phyloP scores from a whole-genome alignment of 495 filamentous ascomycete genomes.

The Lasiosphaeria hispida region DNA sequence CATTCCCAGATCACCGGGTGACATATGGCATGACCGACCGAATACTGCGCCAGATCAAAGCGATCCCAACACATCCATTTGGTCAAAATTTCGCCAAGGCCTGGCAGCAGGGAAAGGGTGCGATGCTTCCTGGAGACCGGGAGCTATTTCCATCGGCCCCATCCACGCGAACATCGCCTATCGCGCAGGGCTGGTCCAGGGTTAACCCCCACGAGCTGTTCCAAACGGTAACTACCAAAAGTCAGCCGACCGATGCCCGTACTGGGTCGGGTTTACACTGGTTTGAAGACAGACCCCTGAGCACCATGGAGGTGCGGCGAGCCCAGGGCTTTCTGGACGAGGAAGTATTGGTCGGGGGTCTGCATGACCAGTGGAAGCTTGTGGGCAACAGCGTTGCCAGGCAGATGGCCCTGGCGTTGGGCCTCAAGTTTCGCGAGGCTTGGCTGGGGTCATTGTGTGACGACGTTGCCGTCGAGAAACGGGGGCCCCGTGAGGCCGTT shows the following conservation, averaged over 20 bases:
- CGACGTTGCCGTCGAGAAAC: slow-evolving; percentile 2
- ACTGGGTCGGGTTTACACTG: slow-evolving; percentile 57
- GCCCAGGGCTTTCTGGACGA: slow-evolving; percentile 66
- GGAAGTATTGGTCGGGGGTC: slow-evolving; percentile 61
- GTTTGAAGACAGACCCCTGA: slow-evolving; percentile 53
- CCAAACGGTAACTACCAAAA: slow-evolving; percentile 54
- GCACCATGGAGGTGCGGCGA: slow-evolving; percentile 60
- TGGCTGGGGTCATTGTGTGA: slow-evolving; percentile 42
- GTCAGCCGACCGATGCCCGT: slow-evolving; percentile 45
- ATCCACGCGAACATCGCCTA: slow-evolving; percentile 5
- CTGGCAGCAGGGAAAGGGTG: slow-evolving; percentile 35
- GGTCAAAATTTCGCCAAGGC: slow-evolving; percentile 48
- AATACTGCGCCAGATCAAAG: slow-evolving; percentile 33
- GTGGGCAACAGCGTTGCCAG: slow-evolving; percentile 73
- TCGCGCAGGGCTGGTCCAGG: slow-evolving; percentile 49
- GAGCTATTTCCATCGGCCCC: slow-evolving; percentile 27
- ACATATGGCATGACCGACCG: slow-evolving; percentile 29
- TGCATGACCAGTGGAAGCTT: slow-evolving; percentile 54
- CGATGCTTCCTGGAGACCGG: slow-evolving; percentile 39
- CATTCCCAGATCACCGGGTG: slow-evolving; percentile 63
- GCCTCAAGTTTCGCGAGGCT: slow-evolving; percentile 59
- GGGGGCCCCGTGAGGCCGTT: no score
- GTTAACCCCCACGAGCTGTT: slow-evolving; percentile 51
- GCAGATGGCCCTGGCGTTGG: slow-evolving; percentile 59
- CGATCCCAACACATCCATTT: slow-evolving; percentile 44